A percentile compares a stretch with the other conserved stretches of the same genome.
These are phyloP conservation scores for Saccharomycopsis hybrid DNA, from an alignment of 1,139 yeast species.

Conservation along the genomic window DNA sequence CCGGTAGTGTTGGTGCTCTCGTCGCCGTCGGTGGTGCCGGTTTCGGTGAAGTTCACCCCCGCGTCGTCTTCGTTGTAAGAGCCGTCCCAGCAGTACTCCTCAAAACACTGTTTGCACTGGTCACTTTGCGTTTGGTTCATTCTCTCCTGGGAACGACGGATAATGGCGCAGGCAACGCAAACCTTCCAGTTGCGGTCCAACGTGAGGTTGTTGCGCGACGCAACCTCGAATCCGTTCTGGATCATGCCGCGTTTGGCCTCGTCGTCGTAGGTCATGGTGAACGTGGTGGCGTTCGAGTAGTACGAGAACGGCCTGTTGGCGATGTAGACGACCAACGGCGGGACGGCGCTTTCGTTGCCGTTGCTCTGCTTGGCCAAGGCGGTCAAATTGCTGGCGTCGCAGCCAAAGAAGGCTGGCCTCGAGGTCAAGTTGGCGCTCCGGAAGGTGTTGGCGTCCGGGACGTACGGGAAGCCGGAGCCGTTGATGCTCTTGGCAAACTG, in stretches of 20 bases:
- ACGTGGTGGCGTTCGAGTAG: slow-evolving; percentile 44
- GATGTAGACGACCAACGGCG: slow-evolving; percentile 49
- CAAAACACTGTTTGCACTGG: slow-evolving; percentile 71
- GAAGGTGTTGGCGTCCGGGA: slow-evolving; percentile 47
- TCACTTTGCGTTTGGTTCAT: slow-evolving; percentile 54
- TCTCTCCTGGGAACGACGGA: slow-evolving; percentile 78
- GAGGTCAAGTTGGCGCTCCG: slow-evolving; percentile 43
- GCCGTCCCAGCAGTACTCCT: slow-evolving; percentile 82
- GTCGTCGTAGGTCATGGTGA: slow-evolving; percentile 38
- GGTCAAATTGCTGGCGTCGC: slow-evolving; percentile 61
- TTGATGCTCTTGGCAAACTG: slow-evolving; percentile 39
- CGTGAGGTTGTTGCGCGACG: slow-evolving; percentile 38
- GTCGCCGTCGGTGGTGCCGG: slow-evolving; percentile 17
- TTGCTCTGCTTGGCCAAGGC: slow-evolving; percentile 33
- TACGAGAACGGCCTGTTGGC: slow-evolving; percentile 48
- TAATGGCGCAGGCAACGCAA: slow-evolving; percentile 85
- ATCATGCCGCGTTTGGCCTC: slow-evolving; percentile 42
- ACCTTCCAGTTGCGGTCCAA: slow-evolving; percentile 64
- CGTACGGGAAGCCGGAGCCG: slow-evolving; percentile 50
- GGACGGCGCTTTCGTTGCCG: too few species aligned
- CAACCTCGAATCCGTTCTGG: slow-evolving; percentile 47
- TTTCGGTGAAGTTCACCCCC: slow-evolving; percentile 16
- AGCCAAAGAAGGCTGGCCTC: slow-evolving; percentile 54
- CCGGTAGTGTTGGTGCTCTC: slow-evolving; percentile 9
- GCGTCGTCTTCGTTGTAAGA: slow-evolving; percentile 22